Evolutionary conservation across 257 asterid genomes (phyloP), one percentile per base, ranked within the genome.

Genomic region (Jaltomata sinuosa): DNA sequence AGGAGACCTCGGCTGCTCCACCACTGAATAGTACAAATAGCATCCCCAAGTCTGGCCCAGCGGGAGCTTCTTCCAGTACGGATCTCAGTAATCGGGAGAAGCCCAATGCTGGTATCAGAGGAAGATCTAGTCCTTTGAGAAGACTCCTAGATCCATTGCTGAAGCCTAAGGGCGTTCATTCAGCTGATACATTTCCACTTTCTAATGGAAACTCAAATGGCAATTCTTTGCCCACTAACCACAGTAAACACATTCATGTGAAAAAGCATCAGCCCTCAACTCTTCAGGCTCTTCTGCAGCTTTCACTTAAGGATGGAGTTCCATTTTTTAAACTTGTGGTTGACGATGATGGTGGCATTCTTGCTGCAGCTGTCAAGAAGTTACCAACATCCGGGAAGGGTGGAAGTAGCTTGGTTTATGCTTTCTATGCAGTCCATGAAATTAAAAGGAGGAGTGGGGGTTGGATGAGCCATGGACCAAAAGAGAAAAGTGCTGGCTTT

Each of bases 381-480:
- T 72, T 90, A 82, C 92, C 94, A 42, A 67, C 87, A 15, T 79
- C 90, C 67, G 94, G 86, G 57, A 92, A 92, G 87, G 82, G 47
- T 16, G 95, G 89, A 80, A 83, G 87, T 72, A 85, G 90, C 88
- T 82, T 93, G 93, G 85, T 86, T 57, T 96, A 89, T 85, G 76
- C 95, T 19, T 95, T 97, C 88, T 97, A 91, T 89, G 88, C 97
- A 1, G 91, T 95, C 83, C 93, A 87, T 25, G 98, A 95, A 92
- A 87, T 93, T 38, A 94, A 85, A 84, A 95, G 92, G 87, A 97
- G 88, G 91, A 77, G 92, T 87, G 90, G 89, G 92, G 87, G 88
- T 84, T 97, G 98, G 99, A 93, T 93, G n/a, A 88, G 84, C 81
- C 95, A 91, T 45, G 99, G 97, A 83, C 86, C 91, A 29, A 95